A percentile compares a stretch with the other conserved stretches of the same genome.
Evolutionary conservation across 768 basidiomycete genomes (phyloP).

Genomic region (Multifurca ochricompacta): DNA sequence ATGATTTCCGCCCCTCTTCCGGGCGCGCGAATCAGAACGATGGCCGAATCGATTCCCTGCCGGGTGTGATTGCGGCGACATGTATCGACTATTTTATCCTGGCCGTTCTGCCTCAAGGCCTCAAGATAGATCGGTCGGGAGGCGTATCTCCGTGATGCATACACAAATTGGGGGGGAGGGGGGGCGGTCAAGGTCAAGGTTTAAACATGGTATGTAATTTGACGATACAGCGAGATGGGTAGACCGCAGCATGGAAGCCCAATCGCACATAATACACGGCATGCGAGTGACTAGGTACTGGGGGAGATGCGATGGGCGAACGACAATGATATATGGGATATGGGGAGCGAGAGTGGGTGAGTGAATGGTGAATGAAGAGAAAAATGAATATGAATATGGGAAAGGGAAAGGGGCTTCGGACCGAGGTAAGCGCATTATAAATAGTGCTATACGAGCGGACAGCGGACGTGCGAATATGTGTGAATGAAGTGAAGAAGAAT

Average conservation of each 20-base stretch:
- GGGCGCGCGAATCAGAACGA: conserved; percentile 10
- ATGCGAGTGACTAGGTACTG: conserved; percentile 1
- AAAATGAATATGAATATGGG: no score
- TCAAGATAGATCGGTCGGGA: conserved; percentile 5
- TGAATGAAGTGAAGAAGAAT: no score
- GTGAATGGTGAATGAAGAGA: no score
- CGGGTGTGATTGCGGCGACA: conserved; percentile 16
- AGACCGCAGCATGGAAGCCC: not conserved
- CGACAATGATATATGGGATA: conserved; percentile 7
- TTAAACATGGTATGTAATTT: conserved; percentile 14
- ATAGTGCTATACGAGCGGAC: conserved; percentile 14
- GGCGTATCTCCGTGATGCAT: conserved; percentile 3
- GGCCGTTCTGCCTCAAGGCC: not conserved
- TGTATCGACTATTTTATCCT: not conserved
- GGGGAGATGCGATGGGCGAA: not conserved
- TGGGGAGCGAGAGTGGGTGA: no score
- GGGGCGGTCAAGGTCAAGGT: not conserved
- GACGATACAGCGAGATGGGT: not conserved
- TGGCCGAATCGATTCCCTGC: not conserved
- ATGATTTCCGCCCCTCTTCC: conserved; percentile 10
- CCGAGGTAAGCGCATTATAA: no score
- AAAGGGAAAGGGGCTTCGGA: not conserved
- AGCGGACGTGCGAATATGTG: conserved; percentile 13
- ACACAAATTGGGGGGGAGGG: conserved; percentile 4
- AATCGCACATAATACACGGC: not conserved